These are phyloP conservation scores for Hypholoma sublateritium DNA, from an alignment of 768 basidiomycete species.

Conservation along the genomic window DNA sequence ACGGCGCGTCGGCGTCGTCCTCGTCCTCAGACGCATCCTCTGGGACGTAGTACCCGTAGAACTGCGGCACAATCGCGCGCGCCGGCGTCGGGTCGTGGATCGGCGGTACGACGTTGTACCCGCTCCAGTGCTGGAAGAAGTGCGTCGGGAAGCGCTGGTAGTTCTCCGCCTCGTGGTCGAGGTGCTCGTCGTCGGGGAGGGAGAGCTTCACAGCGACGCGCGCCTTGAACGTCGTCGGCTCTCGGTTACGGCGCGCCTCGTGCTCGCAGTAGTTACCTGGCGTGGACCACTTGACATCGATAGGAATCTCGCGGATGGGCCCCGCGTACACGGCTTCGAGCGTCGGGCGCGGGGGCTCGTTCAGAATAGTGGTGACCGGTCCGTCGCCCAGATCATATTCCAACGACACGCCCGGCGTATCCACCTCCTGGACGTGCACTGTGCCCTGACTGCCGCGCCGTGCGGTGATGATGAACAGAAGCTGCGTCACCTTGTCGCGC, in stretches of 20 bases:
- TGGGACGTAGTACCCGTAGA: constrained; percentile 57
- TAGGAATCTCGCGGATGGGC: too few relatives aligned
- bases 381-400: too few relatives aligned
- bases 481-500: not conserved
- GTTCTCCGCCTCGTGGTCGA: constrained; percentile 39
- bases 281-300: constrained; percentile 6
- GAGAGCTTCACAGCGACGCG: constrained; percentile 47
- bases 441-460: not conserved
- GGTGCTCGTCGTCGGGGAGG: constrained; percentile 31
- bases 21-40: constrained; percentile 6
- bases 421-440: too few relatives aligned
- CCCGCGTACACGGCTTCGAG: too few relatives aligned
- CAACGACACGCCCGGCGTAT: too few relatives aligned
- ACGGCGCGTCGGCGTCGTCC: not conserved
- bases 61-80: constrained; percentile 57
- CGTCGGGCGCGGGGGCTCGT: too few relatives aligned
- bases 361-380: too few relatives aligned
- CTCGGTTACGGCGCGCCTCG: constrained; percentile 1
- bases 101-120: constrained; percentile 43
- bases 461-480: not conserved
- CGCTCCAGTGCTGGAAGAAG: constrained; percentile 50
- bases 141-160: constrained; percentile 45
- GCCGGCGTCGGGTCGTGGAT: constrained; percentile 45
- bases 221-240: constrained; percentile 37
- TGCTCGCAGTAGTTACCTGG: constrained; percentile 32